Evolutionary conservation across 371 early-diverging fungal genomes (phyloP).

Genomic region (Apophysomyces variabilis): DNA sequence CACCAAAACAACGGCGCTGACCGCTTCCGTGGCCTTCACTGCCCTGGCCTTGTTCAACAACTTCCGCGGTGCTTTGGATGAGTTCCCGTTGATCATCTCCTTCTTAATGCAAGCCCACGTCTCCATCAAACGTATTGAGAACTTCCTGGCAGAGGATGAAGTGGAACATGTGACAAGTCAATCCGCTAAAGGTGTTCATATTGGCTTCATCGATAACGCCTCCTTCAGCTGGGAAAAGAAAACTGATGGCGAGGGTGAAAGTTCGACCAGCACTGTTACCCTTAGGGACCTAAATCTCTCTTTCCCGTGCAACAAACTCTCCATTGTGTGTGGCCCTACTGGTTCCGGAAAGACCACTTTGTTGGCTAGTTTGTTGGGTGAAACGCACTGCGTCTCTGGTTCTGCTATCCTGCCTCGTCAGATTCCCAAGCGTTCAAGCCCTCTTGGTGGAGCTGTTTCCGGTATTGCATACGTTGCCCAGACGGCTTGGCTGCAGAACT

Average conservation of each 20-base stretch:
- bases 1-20: slow-evolving; percentile 54
- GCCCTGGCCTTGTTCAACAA: slow-evolving; percentile 67
- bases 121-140: slow-evolving; percentile 72
- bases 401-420: slow-evolving; percentile 47
- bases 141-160: slow-evolving; percentile 71
- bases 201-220: slow-evolving; percentile 53
- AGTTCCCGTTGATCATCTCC: slow-evolving; percentile 70
- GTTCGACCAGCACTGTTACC: neutral
- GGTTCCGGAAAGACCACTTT: slow-evolving; percentile 82
- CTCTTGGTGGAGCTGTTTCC: slow-evolving; percentile 39
- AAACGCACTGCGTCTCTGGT: slow-evolving; percentile 46
- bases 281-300: slow-evolving; percentile 57
- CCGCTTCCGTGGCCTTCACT: slow-evolving; percentile 70
- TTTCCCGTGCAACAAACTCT: slow-evolving; percentile 65
- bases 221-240: slow-evolving; percentile 50
- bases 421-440: neutral
- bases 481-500: slow-evolving; percentile 81
- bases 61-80: slow-evolving; percentile 72
- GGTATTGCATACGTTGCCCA: slow-evolving; percentile 78
- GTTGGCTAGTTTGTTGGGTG: slow-evolving; percentile 61
- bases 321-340: slow-evolving; percentile 74
- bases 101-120: slow-evolving; percentile 72
- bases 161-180: slow-evolving; percentile 34
- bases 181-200: slow-evolving; percentile 14
- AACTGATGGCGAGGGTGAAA: slow-evolving; percentile 10